A percentile compares a stretch with the other conserved stretches of the same genome.
Conservation (phyloP, 2,329 filamentous ascomycete species). For the Penicillium sp. region DNA sequence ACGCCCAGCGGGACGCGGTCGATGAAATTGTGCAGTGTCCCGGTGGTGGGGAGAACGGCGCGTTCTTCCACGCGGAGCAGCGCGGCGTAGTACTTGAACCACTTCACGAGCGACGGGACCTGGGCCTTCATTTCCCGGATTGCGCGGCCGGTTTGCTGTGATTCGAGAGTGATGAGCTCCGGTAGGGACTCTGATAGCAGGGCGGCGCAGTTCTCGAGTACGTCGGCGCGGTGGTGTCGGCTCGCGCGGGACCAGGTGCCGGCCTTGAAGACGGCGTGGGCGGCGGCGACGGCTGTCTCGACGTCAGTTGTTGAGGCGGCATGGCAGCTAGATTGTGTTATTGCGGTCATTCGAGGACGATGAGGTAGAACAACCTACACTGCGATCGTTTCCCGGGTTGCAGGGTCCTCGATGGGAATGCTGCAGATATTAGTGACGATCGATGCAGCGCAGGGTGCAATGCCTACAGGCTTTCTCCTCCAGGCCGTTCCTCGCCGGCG, state of each 20-base stretch:
- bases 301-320: conserved; percentile 17
- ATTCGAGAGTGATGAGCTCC: conserved; percentile 61
- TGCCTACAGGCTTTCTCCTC: conserved; percentile 12
- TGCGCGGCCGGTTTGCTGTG: conserved; percentile 65
- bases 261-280: conserved; percentile 13
- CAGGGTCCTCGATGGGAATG: conserved; percentile 20
- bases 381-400: conserved; percentile 20
- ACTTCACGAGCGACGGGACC: conserved; percentile 55
- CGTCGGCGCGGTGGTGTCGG: conserved; percentile 22
- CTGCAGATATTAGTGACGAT: conserved; percentile 1
- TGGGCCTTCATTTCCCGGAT: conserved; percentile 70
- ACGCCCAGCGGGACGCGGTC: conserved; percentile 40
- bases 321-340: conserved; percentile 16
- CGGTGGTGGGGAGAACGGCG: conserved; percentile 60
- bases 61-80: conserved; percentile 66
- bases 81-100: conserved; percentile 70
- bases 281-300: conserved; percentile 11
- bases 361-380: conserved; percentile 4
- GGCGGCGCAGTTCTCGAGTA: conserved; percentile 19
- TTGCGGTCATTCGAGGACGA: fast-evolving
- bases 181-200: conserved; percentile 40
- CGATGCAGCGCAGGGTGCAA: too few relatives aligned
- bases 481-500: conserved; percentile 16
- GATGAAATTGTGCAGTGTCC: conserved; percentile 40
- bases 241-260: conserved; percentile 21